Base-by-base conservation (phyloP, 2,329 filamentous ascomycete species). In the Clonostachys rosea region DNA sequence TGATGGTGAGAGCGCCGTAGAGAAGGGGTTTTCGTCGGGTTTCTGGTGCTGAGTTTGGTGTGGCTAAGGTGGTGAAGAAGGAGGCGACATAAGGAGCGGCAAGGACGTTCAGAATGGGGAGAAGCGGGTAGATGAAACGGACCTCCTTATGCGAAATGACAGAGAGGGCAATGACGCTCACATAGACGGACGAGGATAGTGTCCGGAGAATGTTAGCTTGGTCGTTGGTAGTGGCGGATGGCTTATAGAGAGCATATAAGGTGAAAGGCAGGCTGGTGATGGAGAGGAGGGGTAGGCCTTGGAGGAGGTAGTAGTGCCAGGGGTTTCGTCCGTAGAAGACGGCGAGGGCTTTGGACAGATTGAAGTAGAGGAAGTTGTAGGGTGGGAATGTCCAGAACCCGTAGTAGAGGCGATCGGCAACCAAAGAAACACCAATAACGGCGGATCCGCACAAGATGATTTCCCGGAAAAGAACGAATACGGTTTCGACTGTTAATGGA, bases 81-180 rank as follows among this genome's bases (percentile, higher is more conserved):
- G 72, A 64, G 4, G 79, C 72, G 14, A 89, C 67, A 4, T 83
- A 76, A 0, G 82, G 79, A 1, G 90, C 89, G 2, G 88, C 82
- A 37, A 97, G 73, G 52, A 96, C 71, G 62, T 94, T 89, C 7
- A 99, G 77, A n/a, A 85, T 78, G 2, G 94, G 92, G 2, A 97
- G 78, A 16, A 99, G 78, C 2, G 94, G 92, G 59, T 95, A 96
- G 55, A 97, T 88, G 71, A 99, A 99, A 59, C 94, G 89, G 56
- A 96, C 89, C 74, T 99, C 94, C 65, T 99, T 99, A 70, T 99
- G 94, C 2, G 90, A 84, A 54, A 97, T 88, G 42, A 88, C 61
- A 2, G 89, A 95, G 34, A 97, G 76, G 3, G 74, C 65, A 2
- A 69, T 62, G 10, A 87, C 68, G 48, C 85, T 87, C 33, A 81